Percentiles rank a stretch among this genome's conserved stretches.
These are phyloP conservation scores for Mycena chlorophos DNA, from an alignment of 768 basidiomycete species.

Conservation along the genomic window DNA sequence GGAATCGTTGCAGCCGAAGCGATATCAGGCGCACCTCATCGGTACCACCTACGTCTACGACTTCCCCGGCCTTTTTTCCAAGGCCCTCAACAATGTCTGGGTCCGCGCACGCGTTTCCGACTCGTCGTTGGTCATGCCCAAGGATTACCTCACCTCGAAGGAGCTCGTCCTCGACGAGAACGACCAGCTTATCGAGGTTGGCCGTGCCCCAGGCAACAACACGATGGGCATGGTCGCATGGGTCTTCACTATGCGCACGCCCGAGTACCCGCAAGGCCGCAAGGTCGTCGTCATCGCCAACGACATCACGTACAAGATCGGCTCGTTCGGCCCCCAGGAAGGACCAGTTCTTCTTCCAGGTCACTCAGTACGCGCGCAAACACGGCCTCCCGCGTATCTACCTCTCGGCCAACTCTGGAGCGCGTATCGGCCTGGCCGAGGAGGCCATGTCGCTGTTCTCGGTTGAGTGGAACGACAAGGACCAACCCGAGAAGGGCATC, in stretches of 20 bases:
- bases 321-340: slow-evolving; percentile 95
- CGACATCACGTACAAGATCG: slow-evolving; percentile 98
- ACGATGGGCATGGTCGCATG: slow-evolving; percentile 97
- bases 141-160: slow-evolving; percentile 75
- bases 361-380: slow-evolving; percentile 88
- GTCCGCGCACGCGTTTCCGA: slow-evolving; percentile 63
- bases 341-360: slow-evolving; percentile 95
- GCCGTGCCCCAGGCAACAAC: slow-evolving; percentile 91
- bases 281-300: slow-evolving; percentile 90
- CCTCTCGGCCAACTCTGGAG: slow-evolving; percentile 98
- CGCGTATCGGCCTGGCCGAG: slow-evolving; percentile 93
- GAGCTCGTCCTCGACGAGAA: slow-evolving; percentile 95
- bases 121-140: slow-evolving; percentile 70
- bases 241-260: slow-evolving; percentile 90
- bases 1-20: slow-evolving; percentile 96
- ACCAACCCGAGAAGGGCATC: slow-evolving; percentile 90
- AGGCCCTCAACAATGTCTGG: slow-evolving; percentile 95
- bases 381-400: slow-evolving; percentile 93
- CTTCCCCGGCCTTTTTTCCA: slow-evolving; percentile 98
- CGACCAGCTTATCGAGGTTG: slow-evolving; percentile 86
- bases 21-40: slow-evolving; percentile 97
- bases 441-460: slow-evolving; percentile 87
- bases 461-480: slow-evolving; percentile 83
- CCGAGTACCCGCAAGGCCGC: slow-evolving; percentile 89
- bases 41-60: slow-evolving; percentile 99